These are phyloP conservation scores for Pleurotus tuoliensis DNA, from an alignment of 768 basidiomycete genomes.

Conservation along the genomic window DNA sequence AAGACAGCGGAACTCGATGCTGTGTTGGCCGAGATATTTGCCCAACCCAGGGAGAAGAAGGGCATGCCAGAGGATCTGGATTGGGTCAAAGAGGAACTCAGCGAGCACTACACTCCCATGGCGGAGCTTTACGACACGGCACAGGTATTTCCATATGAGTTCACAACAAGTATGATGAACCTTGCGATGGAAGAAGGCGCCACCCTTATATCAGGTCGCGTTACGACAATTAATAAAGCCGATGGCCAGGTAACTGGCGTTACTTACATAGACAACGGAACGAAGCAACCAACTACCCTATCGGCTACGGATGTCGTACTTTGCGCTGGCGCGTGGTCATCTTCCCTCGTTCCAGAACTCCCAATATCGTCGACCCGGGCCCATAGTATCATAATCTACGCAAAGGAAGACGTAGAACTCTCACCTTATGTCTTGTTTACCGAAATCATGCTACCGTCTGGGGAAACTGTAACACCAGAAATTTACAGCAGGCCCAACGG, in stretches of 20 bases:
- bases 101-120: slow-evolving; percentile 60
- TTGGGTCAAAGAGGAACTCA: slow-evolving; percentile 57
- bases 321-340: slow-evolving; percentile 86
- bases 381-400: slow-evolving; percentile 67
- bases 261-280: slow-evolving; percentile 30
- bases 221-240: slow-evolving; percentile 36
- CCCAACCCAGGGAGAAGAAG: slow-evolving; percentile 20
- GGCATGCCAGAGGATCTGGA: slow-evolving; percentile 47
- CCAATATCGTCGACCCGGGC: slow-evolving; percentile 65
- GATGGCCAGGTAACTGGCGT: slow-evolving; percentile 46
- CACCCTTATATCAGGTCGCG: slow-evolving; percentile 42
- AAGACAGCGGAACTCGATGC: slow-evolving; percentile 47
- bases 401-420: slow-evolving; percentile 39
- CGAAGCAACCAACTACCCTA: slow-evolving; percentile 28
- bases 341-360: slow-evolving; percentile 49
- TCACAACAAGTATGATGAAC: slow-evolving; percentile 69
- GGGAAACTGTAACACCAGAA: slow-evolving; percentile 45
- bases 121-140: slow-evolving; percentile 55
- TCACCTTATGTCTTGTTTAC: slow-evolving; percentile 84
- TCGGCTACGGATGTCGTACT: slow-evolving; percentile 69
- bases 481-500: slow-evolving; percentile 66
- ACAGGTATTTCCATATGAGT: slow-evolving; percentile 74
- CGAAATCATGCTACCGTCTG: slow-evolving; percentile 43
- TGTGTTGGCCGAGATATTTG: slow-evolving; percentile 18
- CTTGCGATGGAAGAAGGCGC: slow-evolving; percentile 56